These are phyloP conservation scores for Tinospora cordifolia DNA, from an alignment of 164 flowering plant species.

Conservation along the genomic window DNA sequence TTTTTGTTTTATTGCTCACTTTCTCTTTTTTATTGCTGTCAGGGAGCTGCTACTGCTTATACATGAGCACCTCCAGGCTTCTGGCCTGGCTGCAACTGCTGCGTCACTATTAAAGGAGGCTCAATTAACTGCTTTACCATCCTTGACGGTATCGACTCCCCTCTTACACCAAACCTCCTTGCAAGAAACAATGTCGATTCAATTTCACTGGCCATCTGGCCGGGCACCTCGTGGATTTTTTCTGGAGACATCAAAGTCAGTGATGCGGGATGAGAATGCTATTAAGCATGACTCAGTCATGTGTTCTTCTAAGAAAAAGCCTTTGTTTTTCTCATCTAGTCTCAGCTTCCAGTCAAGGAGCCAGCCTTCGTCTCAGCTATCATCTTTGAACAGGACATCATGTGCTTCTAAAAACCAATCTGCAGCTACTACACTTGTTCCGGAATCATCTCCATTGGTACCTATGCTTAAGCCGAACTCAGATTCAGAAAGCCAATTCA, in stretches of 20 bases:
- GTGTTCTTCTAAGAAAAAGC: slow-evolving; percentile 47
- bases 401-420: slow-evolving; percentile 31
- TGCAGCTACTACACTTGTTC: slow-evolving; percentile 20
- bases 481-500: slow-evolving; percentile 43
- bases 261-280: slow-evolving; percentile 19
- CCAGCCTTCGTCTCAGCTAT: slow-evolving; percentile 26
- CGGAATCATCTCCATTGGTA: slow-evolving; percentile 35
- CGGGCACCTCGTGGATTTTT: slow-evolving; percentile 61
- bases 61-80: slow-evolving; percentile 90
- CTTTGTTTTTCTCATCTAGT: slow-evolving; percentile 41
- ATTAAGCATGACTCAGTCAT: slow-evolving; percentile 32
- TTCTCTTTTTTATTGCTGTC: slow-evolving; percentile 11
- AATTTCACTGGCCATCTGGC: slow-evolving; percentile 80
- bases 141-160: slow-evolving; percentile 54
- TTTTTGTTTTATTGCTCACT: background rate
- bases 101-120: slow-evolving; percentile 76
- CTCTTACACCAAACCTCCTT: slow-evolving; percentile 48
- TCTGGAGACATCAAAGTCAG: slow-evolving; percentile 28
- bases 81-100: slow-evolving; percentile 67
- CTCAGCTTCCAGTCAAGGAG: slow-evolving; percentile 43
- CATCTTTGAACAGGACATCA: slow-evolving; percentile 26
- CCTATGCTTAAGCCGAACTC: slow-evolving; percentile 21
- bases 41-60: slow-evolving; percentile 93
- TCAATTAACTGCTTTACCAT: slow-evolving; percentile 72
- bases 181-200: slow-evolving; percentile 47